A percentile compares a stretch with the other conserved stretches of the same genome.
These are phyloP conservation scores for Hydrangea macrophylla DNA, from an alignment of 148 eudicot species.

Conservation along the genomic window DNA sequence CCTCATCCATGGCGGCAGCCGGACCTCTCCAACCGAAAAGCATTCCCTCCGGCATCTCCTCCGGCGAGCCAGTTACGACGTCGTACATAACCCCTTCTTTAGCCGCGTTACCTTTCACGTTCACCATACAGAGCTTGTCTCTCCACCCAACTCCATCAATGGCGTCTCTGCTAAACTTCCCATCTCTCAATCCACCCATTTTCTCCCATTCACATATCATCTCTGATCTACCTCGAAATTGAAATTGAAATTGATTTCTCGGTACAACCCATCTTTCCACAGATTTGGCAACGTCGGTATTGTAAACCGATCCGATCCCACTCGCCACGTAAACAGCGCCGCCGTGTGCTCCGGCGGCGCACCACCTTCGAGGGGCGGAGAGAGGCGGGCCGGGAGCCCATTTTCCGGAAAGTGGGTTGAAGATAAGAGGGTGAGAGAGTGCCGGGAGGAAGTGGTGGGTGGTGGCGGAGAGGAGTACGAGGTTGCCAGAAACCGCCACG, in stretches of 20 bases:
- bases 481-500: constrained; percentile 26
- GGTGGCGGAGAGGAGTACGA: constrained; percentile 63
- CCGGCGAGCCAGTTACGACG: constrained; percentile 34
- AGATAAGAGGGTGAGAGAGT: constrained; percentile 50
- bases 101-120: constrained; percentile 55
- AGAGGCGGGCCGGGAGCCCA: constrained; percentile 55
- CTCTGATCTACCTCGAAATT: too few species aligned
- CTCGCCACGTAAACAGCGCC: constrained; percentile 49
- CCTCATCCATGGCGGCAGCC: constrained; percentile 74
- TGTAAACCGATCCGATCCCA: constrained; percentile 65
- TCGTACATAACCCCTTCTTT: constrained; percentile 62
- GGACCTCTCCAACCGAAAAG: constrained; percentile 77
- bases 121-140: constrained; percentile 62
- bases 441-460: constrained; percentile 47
- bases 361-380: constrained; percentile 67
- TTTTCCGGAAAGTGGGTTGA: constrained; percentile 27
- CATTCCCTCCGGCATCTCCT: constrained; percentile 73
- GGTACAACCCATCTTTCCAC: constrained; percentile 52
- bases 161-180: constrained; percentile 62
- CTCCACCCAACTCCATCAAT: constrained; percentile 67
- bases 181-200: constrained; percentile 35
- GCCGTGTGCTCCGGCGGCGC: constrained; percentile 44
- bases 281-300: constrained; percentile 40
- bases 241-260: not conserved
- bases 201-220: constrained; percentile 37